These are phyloP conservation scores for Fusarium hainanense DNA, from an alignment of 2,329 filamentous ascomycete genomes.

Conservation along the genomic window DNA sequence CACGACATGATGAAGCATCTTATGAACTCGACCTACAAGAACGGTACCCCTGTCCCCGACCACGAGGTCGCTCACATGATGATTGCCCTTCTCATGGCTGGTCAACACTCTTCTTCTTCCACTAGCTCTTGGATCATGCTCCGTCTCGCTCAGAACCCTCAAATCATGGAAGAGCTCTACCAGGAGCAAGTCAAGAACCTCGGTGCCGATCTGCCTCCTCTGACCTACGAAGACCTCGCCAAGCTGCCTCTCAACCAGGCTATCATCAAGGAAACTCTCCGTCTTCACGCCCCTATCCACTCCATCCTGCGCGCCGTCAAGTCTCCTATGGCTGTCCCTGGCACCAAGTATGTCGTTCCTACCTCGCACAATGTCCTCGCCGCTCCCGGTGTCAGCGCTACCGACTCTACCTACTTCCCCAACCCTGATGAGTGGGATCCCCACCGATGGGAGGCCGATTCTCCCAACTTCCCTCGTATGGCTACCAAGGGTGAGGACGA, in stretches of 20 bases:
- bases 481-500: conserved; percentile 65
- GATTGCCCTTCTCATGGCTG: conserved; percentile 93
- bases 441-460: conserved; percentile 84
- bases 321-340: conserved; percentile 83
- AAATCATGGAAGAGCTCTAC: conserved; percentile 83
- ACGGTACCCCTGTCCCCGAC: conserved; percentile 81
- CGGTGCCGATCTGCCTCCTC: conserved; percentile 77
- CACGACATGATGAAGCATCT: conserved; percentile 91
- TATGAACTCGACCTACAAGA: conserved; percentile 87
- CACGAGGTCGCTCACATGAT: conserved; percentile 91
- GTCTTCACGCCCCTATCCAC: conserved; percentile 92
- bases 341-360: conserved; percentile 85
- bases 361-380: conserved; percentile 83
- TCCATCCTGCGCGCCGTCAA: conserved; percentile 95
- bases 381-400: conserved; percentile 83
- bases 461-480: conserved; percentile 63
- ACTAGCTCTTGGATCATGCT: conserved; percentile 88
- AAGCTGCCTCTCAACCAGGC: conserved; percentile 85
- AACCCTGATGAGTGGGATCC: conserved; percentile 88
- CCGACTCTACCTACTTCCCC: conserved; percentile 80
- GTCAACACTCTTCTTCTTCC: conserved; percentile 88
- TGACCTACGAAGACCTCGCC: conserved; percentile 81
- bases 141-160: conserved; percentile 79
- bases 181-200: conserved; percentile 81
- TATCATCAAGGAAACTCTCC: conserved; percentile 91